These are phyloP conservation scores for Cladosporium austrohemisphaericum DNA, from an alignment of 2,329 filamentous ascomycete species.

Conservation along the genomic window DNA sequence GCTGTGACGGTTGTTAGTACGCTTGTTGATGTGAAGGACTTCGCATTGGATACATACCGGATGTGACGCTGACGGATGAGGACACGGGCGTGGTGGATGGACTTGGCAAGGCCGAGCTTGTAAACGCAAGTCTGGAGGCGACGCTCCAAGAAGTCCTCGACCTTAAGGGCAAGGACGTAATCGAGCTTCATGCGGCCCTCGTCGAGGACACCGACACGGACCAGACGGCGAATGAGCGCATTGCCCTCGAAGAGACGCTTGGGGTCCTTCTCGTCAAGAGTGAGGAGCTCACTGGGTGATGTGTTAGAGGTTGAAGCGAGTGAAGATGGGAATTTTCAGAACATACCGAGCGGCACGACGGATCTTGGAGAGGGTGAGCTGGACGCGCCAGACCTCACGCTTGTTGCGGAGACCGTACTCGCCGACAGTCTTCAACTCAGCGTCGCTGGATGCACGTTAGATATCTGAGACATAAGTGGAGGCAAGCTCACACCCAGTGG, in stretches of 20 bases:
- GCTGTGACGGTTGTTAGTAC: slow-evolving; percentile 42
- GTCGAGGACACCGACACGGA: slow-evolving; percentile 98
- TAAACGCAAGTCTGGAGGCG: slow-evolving; percentile 99
- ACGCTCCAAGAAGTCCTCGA: slow-evolving; percentile 99
- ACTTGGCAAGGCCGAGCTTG: slow-evolving; percentile 99
- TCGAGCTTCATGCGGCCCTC: slow-evolving; percentile 99
- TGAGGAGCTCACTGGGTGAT: slow-evolving; percentile 84
- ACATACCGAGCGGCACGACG: slow-evolving; percentile 99
- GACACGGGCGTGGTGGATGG: slow-evolving; percentile 99
- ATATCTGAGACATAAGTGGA: slow-evolving; percentile 90
- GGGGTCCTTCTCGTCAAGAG: slow-evolving; percentile 99
- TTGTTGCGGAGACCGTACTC: slow-evolving; percentile 99
- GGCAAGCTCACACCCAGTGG: slow-evolving; percentile 99
- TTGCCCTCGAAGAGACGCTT: slow-evolving; percentile 99
- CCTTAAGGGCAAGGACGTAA: slow-evolving; percentile 98
- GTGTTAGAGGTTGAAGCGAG: slow-evolving; percentile 16
- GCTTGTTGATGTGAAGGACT: slow-evolving; percentile 7
- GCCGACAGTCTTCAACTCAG: slow-evolving; percentile 98
- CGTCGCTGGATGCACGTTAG: slow-evolving; percentile 78
- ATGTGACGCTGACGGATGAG: slow-evolving; percentile 99
- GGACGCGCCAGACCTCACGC: slow-evolving; percentile 99
- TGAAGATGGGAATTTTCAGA: background rate
- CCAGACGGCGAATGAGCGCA: slow-evolving; percentile 99
- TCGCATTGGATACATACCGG: slow-evolving; percentile 50
- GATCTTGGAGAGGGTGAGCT: slow-evolving; percentile 99